Evolutionary conservation across 164 flowering plant genomes (phyloP), one percentile per base, ranked within the genome.

Genomic region (Dillenia turbinata): DNA sequence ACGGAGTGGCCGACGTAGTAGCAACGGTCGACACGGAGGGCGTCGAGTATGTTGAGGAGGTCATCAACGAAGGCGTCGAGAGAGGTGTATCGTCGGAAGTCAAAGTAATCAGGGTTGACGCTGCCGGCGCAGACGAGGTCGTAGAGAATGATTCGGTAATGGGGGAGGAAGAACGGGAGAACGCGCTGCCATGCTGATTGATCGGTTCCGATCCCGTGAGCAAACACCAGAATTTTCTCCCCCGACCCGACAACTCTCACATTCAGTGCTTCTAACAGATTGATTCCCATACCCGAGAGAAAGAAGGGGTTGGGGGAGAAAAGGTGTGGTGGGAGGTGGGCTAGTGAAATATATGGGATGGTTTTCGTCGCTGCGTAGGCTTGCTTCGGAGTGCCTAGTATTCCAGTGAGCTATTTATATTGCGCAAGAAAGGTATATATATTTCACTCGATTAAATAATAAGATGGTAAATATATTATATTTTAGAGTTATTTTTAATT

Each of bases 91-190:
- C 89, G 83, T 1, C 69, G 59, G 77, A 84, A 89, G 49, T 94
- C 88, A 65, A 94, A 94, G 78, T 77, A 71, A 62, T 88, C 96
- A 0, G 99, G 99, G 65, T 88, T 86, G 72, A 94, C 97, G 58
- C 87, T 91, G 57, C 97, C 99, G 49, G 97, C 96, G 62, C 97
- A 95, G 19, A 83, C 96, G 2, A 95, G 85, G 69, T 95, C 97
- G 57, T 79, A 91, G 66, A 95, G 87, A 7, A 95, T 66, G 24
- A 95, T 71, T 1, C 81, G 75, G 75, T 85, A 79, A 52, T 71
- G 61, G 0, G 78, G 83, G 4, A 61, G 60, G 75, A 95, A 85
- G 64, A 56, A 83, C 1, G 96, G 97, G 26, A 86, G 77, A 66
- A 95, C 83, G 26, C 89, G 78, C 44, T 88, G 82, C 99, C 97